These are phyloP conservation scores for Neoascochyta sp. DNA, from an alignment of 2,329 filamentous ascomycete species.

Conservation along the genomic window DNA sequence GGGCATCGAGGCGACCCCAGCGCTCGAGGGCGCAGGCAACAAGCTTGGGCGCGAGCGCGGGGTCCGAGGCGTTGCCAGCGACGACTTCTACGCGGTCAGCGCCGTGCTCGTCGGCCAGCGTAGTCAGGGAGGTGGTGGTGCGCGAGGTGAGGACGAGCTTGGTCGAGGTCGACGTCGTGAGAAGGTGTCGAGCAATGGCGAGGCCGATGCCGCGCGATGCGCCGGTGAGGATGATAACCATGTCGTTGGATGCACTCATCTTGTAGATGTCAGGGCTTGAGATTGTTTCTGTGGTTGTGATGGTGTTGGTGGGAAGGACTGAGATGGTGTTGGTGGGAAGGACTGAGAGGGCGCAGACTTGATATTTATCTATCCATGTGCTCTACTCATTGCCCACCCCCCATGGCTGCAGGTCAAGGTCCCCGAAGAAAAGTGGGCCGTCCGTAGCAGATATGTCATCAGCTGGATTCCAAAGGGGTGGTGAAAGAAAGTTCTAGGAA, in stretches of 20 bases:
- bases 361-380: too few relatives aligned
- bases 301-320: too few relatives aligned
- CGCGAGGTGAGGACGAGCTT: slow-evolving; percentile 59
- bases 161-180: slow-evolving; percentile 51
- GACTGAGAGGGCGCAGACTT: too few relatives aligned
- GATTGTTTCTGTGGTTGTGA: too few relatives aligned
- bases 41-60: slow-evolving; percentile 55
- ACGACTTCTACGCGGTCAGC: slow-evolving; percentile 54
- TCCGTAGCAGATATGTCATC: too few relatives aligned
- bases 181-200: slow-evolving; percentile 57
- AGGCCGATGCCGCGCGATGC: slow-evolving; percentile 64
- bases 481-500: too few relatives aligned
- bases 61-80: slow-evolving; percentile 56
- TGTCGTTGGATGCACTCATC: slow-evolving; percentile 31
- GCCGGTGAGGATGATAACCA: slow-evolving; percentile 56
- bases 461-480: too few relatives aligned
- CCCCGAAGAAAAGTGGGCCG: too few relatives aligned
- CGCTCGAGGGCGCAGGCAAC: slow-evolving; percentile 61
- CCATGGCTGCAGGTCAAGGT: too few relatives aligned
- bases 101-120: slow-evolving; percentile 45
- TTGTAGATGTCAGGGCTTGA: too few relatives aligned
- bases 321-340: too few relatives aligned
- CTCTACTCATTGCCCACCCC: too few relatives aligned
- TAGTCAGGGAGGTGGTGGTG: slow-evolving; percentile 52
- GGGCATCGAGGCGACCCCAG: slow-evolving; percentile 71